Base-by-base conservation (phyloP, 768 basidiomycete genomes). In the Leucosporidium yakuticum region DNA sequence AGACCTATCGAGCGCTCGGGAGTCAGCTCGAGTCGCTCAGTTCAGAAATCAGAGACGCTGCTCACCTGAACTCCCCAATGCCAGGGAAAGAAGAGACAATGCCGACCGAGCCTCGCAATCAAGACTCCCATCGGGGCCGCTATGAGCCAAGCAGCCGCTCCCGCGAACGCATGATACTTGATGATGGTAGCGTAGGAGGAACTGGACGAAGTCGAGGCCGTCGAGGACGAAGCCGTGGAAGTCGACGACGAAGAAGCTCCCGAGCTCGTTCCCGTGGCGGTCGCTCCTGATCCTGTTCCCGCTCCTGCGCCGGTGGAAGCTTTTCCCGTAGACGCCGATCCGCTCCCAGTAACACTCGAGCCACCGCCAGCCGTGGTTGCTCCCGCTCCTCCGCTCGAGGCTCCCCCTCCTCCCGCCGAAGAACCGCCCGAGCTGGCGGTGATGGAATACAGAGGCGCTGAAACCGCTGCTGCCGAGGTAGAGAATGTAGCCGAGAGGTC, bases 401-500 rank as follows among this genome's bases (percentile, higher is more conserved):
- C 39, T 9, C 20, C 34, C 1, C 25, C 32, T n/a, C 14, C 32
- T 23, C 14, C 50, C 34, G n/a, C 11, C 32, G 39, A 12, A 2
- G 58, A 1, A 7, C 23, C 47, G 31, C 19, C 15, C 20, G 62
- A 32, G 60, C 39, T 21, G 6, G 14, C 50, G 44, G 47, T 64
- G 31, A 66, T 47, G 11, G 65, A 66, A 17, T 34, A 36, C 31
- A 71, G 32, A 1, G 66, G 67, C 15, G 66, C 63, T 0, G 65
- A 63, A 27, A 68, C 48, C 11, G 64, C 39, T 21, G 50, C 17
- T 0, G 65, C 12, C n/a, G 54, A 44, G 3, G 56, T n/a, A 12
- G 56, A 50, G 57, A 68, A 71, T 14, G 58, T 12, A 4, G 56
- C 51, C 1, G 66, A 68, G 8, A 71, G 57, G 32, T 71, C 70